Evolutionary conservation across 179 eudicot species (phyloP), one percentile per base, ranked within the genome.

Genomic region (Corrigiola litoralis): DNA sequence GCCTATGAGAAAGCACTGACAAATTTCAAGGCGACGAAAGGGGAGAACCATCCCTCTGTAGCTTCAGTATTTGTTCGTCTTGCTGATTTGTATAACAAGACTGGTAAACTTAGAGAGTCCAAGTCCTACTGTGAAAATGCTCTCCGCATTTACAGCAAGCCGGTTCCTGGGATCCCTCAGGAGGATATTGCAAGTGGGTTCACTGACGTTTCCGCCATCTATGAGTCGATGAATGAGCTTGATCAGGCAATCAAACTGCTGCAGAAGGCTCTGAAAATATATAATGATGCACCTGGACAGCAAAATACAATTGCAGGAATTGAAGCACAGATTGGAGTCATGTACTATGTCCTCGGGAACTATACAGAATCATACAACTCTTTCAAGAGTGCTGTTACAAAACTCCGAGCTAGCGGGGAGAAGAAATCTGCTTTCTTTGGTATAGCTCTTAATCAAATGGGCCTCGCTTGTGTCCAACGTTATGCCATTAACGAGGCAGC

Each of bases 401-500:
- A 89, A 82, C 88, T 92, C 41, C 84, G 98, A 29, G 84, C 84
- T 5, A 87, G 82, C 67, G 95, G 96, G 48, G 92, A 89, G 78
- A 89, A 92, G 76, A 92, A 87, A 72, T 89, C 96, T 23, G 90
- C 95, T 25, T 89, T 89, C 77, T 92, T 89, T 54, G 98, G 96
- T 40, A 82, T 92, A 61, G 98, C 90, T 44, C 85, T 92, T 29
- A 92, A 92, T 61, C 98, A 89, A 69, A 92, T 92, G 98, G 98
- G 98, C 31, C 85, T 92, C 20, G 83, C 96, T 69, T 92, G 98
- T 73, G 95, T 92, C 62, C 98, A 89, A 42, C 82, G 90, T 7
- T 92, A 84, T 65, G 80, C 95, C 23, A 79, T 92, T 61, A 85
- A 84, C 31, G 98, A 92, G 77, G 96, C 96, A n/a, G 62, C 78